Conservation (phyloP, 2,329 filamentous ascomycete species). For the Drechslerella stenobrocha region DNA sequence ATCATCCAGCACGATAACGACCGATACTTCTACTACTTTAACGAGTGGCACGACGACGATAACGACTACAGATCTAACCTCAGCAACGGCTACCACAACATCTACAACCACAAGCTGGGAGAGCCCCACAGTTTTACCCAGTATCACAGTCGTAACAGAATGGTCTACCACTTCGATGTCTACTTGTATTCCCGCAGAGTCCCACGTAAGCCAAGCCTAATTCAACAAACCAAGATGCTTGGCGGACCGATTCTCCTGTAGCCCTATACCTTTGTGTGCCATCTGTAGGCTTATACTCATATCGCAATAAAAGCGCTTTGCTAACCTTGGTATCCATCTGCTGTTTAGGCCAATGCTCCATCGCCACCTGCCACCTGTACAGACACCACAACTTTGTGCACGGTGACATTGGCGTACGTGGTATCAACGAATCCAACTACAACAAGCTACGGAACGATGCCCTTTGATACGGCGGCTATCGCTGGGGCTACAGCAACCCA, state of each 20-base stretch:
- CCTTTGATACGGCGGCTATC: slow-evolving; percentile 16
- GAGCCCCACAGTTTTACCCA: slow-evolving; percentile 7
- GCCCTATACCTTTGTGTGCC: no score
- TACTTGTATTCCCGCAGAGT: slow-evolving; percentile 32
- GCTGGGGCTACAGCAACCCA: slow-evolving; percentile 29
- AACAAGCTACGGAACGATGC: slow-evolving; percentile 33
- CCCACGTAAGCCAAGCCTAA: slow-evolving; percentile 23
- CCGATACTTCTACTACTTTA: slow-evolving; percentile 17
- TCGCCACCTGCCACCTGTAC: slow-evolving; percentile 16
- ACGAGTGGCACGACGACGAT: slow-evolving; percentile 38
- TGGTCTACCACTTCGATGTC: slow-evolving; percentile 31
- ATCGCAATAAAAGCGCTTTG: no score
- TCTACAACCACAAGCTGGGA: slow-evolving; percentile 28
- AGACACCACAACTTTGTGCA: slow-evolving; percentile 35
- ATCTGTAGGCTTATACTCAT: no score
- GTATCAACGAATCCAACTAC: slow-evolving; percentile 33
- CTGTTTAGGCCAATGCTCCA: slow-evolving; percentile 19
- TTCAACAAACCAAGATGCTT: neutral
- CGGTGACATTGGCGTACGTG: slow-evolving; percentile 35
- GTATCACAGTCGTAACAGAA: slow-evolving; percentile 26
- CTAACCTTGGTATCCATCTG: no score
- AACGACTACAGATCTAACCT: slow-evolving; percentile 32
- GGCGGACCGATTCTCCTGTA: no score
- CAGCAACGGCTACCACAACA: slow-evolving; percentile 28
- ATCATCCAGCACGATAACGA: slow-evolving; percentile 29